These are phyloP conservation scores for Clavispora carvajalis DNA, from an alignment of 805 yeast species.

Conservation along the genomic window DNA sequence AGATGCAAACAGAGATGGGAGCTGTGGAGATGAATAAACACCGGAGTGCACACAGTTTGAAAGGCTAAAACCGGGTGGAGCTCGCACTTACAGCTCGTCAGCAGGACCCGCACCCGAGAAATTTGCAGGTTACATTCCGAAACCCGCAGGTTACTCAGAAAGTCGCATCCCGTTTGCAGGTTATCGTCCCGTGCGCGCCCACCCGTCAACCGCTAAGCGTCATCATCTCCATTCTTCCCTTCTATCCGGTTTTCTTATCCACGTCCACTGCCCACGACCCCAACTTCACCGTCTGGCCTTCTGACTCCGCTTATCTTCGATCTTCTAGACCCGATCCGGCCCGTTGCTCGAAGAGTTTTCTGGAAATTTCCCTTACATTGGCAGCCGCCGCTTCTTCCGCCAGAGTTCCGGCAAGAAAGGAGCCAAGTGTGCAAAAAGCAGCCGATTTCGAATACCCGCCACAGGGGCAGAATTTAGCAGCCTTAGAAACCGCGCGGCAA, in stretches of 20 bases:
- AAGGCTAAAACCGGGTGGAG: background rate
- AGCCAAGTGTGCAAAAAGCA: background rate
- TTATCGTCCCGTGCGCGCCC: background rate
- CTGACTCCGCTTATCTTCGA: background rate
- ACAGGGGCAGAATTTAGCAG: background rate
- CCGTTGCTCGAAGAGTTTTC: background rate
- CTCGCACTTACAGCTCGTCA: no score
- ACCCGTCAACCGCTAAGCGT: background rate
- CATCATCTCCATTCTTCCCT: background rate
- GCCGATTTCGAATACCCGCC: background rate
- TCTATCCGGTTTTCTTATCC: background rate
- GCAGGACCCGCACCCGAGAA: background rate
- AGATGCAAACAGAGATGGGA: background rate
- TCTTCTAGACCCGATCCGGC: no score
- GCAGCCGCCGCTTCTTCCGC: background rate
- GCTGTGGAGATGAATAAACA: background rate
- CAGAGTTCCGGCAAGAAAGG: background rate
- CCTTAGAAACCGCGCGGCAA: background rate
- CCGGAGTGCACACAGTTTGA: background rate
- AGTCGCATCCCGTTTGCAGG: background rate
- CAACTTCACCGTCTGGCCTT: background rate
- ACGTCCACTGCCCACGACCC: background rate
- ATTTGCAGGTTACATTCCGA: background rate
- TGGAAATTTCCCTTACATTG: background rate
- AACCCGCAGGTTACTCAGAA: no score